These are phyloP conservation scores for Allium fistulosum DNA, from an alignment of 106 monocot genomes.

Conservation along the genomic window DNA sequence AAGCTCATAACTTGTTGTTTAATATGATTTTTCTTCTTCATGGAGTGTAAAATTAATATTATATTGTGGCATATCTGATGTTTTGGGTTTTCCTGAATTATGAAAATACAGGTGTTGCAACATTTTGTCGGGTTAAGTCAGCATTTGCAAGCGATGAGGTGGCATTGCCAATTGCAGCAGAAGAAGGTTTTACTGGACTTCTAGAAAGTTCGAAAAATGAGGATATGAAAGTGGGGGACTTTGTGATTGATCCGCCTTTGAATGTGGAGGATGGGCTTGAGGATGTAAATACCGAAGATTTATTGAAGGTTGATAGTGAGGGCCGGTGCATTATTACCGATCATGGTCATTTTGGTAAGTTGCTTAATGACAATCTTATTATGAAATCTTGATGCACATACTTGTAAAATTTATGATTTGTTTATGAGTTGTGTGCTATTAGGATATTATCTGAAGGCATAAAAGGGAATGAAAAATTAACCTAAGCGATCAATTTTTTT, in stretches of 20 bases:
- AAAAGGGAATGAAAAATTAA: background rate
- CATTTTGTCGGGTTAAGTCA: conserved; percentile 80
- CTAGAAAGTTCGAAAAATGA: conserved; percentile 30
- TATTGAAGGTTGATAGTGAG: conserved; percentile 73
- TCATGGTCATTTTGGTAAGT: conserved; percentile 97
- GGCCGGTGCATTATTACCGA: conserved; percentile 92
- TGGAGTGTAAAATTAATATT: too few relatives aligned
- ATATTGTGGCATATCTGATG: background rate
- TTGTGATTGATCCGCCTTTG: conserved; percentile 23
- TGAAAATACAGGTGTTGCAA: conserved; percentile 68
- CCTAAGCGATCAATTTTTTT: too few relatives aligned
- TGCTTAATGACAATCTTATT: background rate
- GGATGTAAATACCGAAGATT: conserved; percentile 52
- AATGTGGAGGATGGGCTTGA: conserved; percentile 34
- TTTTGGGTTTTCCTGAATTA: background rate
- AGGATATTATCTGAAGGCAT: background rate
- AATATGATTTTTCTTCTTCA: too few relatives aligned
- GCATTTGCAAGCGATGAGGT: conserved; percentile 81
- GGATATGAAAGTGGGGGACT: conserved; percentile 20
- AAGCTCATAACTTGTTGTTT: too few relatives aligned
- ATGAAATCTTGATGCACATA: background rate
- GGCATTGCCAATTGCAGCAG: conserved; percentile 70
- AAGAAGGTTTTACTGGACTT: conserved; percentile 93
- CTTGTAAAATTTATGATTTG: background rate
- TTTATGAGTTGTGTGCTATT: background rate